A percentile compares a stretch with the other conserved stretches of the same genome.
Conservation (phyloP, 2,329 filamentous ascomycete genomes). For the Botrytis porri region DNA sequence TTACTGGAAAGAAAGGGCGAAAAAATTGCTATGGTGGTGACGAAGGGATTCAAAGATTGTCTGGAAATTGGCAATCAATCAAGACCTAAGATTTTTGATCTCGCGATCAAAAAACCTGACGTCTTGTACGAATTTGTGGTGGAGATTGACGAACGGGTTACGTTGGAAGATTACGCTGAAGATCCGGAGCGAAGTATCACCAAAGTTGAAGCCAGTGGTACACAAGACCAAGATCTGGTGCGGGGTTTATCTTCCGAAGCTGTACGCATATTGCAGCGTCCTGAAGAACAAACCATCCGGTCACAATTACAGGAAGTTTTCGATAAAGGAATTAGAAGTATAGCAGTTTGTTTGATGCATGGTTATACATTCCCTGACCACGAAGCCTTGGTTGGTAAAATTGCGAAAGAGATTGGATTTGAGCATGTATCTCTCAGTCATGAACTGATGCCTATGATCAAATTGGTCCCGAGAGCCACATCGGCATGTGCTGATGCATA, state of each 20-base stretch:
- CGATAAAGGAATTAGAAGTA: slow-evolving; percentile 69
- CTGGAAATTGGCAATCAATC: slow-evolving; percentile 88
- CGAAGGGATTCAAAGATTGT: slow-evolving; percentile 83
- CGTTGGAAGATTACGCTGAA: slow-evolving; percentile 87
- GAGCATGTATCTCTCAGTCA: slow-evolving; percentile 77
- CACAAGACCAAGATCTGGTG: slow-evolving; percentile 55
- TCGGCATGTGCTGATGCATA: slow-evolving; percentile 75
- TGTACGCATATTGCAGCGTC: slow-evolving; percentile 65
- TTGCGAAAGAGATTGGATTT: slow-evolving; percentile 80
- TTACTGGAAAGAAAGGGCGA: slow-evolving; percentile 88
- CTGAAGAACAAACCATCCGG: slow-evolving; percentile 55
- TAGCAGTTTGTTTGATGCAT: slow-evolving; percentile 90
- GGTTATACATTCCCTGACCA: slow-evolving; percentile 88
- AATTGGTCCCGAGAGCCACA: slow-evolving; percentile 65
- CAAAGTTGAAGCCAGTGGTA: slow-evolving; percentile 50
- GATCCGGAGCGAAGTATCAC: slow-evolving; percentile 64
- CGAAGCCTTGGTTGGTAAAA: slow-evolving; percentile 70
- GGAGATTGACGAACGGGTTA: slow-evolving; percentile 90
- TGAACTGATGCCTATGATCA: slow-evolving; percentile 79
- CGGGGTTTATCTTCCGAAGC: slow-evolving; percentile 72
- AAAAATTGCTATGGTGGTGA: slow-evolving; percentile 82
- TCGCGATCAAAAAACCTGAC: slow-evolving; percentile 83
- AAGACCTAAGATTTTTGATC: slow-evolving; percentile 84
- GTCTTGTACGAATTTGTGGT: slow-evolving; percentile 81
- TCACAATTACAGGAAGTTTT: slow-evolving; percentile 64